Conservation (phyloP, 306 rosid species). For the Cucumis melo region DNA sequence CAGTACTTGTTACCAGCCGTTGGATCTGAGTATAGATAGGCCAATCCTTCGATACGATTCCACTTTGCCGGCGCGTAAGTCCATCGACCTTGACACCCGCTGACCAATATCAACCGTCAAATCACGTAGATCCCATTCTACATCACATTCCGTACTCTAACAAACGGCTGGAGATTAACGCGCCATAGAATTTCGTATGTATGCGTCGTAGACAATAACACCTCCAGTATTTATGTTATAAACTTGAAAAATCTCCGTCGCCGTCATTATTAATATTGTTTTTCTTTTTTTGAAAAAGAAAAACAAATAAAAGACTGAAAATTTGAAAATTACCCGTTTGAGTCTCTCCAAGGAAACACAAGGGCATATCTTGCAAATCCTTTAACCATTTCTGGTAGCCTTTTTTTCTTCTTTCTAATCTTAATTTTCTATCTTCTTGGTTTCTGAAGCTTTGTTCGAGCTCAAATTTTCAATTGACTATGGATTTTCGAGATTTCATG, state of each 20-base stretch:
- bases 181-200: not conserved
- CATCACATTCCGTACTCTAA: not conserved
- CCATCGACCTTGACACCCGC: not conserved
- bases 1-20: not conserved
- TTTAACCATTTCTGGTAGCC: constrained; percentile 16
- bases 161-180: not conserved
- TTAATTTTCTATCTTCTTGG: not conserved
- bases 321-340: constrained; percentile 16
- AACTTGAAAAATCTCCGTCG: constrained; percentile 2
- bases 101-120: not conserved
- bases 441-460: constrained; percentile 25
- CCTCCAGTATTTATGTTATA: not conserved
- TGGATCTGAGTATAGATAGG: not conserved
- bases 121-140: not conserved
- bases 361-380: constrained; percentile 17
- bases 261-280: not conserved
- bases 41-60: not conserved
- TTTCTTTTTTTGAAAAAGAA: not conserved
- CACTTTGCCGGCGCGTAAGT: not conserved
- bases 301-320: not conserved
- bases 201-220: not conserved
- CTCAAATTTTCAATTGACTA: not conserved
- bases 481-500: constrained; percentile 3
- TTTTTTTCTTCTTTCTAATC: not conserved
- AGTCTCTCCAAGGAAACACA: constrained; percentile 30